Evolutionary conservation across 2,329 filamentous ascomycete species (phyloP), one percentile per base, ranked within the genome.

Genomic region (Phaeosphaeriaceae sp.): DNA sequence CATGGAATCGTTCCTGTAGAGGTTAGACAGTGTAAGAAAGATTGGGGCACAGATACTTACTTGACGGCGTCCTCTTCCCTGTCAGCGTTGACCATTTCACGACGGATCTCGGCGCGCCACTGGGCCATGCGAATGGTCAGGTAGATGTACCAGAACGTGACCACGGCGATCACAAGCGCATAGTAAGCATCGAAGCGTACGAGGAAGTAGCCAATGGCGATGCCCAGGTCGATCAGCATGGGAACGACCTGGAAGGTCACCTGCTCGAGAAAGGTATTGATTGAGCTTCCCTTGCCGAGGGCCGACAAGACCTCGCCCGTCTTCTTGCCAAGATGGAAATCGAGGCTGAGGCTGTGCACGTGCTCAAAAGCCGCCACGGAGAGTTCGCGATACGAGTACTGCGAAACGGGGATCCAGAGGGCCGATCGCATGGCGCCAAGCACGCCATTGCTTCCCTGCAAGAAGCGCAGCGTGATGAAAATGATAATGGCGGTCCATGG

Each of bases 361-460:
- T 99, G 95, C 80, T 98, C 94, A 75, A 99, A 99, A 11, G 94
- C 93, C 17, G 95, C 94, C 1, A 95, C 95, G 6, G 94, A 97
- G 58, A 99, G 85, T 64, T 95, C 93, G 72, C 93, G 90, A 79
- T 97, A 99, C 0, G 94, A 97, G 77, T 98, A 97, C 77, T 99
- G 95, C 35, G 94, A 93, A 57, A 99, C 93, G 0, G 95, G 94
- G 52, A 99, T 95, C 95, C 95, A 99, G 32, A 99, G 83, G 35
- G 93, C 88, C 22, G 92, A 91, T 64, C 95, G 87, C 32, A 91
- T 71, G 1, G 93, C 94, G 8, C 93, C 93, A 32, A 99, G 85
- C 49, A 98, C 82, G 21, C 95, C 95, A 59, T 94, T 95, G 53
- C 88, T 90, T 1, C 95, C 95, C 78, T 98, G 95, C 17, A 98